Evolutionary conservation across 768 basidiomycete species (phyloP), one percentile per base, ranked within the genome.

Genomic region (Pulveroboletus ravenelii): DNA sequence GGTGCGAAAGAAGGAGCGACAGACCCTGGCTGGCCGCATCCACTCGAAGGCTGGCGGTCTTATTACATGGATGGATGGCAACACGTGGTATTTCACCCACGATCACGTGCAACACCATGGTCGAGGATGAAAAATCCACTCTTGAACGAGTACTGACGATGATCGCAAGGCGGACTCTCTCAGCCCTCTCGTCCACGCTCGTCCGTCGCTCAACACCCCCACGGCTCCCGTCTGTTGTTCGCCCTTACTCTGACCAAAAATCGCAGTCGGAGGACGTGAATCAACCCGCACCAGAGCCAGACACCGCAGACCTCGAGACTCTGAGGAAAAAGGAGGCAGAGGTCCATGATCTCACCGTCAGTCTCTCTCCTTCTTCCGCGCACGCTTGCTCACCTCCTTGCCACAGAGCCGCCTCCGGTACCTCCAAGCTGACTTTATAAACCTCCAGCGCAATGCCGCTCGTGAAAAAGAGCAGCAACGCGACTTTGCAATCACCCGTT

Each of bases 391-490:
- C 42, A 57, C 30, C 37, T 12, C 34, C 3, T 23, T n/a, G 6
- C 50, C 35, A 17, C 68, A 96, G 95, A 78, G 84, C 66, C 89
- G 93, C 55, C 77, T 96, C 60, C 85, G 88, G 41, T 96, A 97
- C 66, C 77, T 90, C 51, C 87, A 93, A 65, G 96, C 96, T 60
- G 96, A 99, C 73, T 93, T 93, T 71, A 73, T 95, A 39, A 99
- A 98, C 70, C 78, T 96, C 39, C 93, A 94, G 65, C 88, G 93
- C 48, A 92, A 93, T 62, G 80, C 93, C 47, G 85, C 85, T 27
- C 80, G 88, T 53, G 96, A 98, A 72, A 92, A 89, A 74, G 84
- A 89, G 64, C 90, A 93, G 68, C 89, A 92, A 30, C 83, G 85
- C 51, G 92, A 96, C 69, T 97, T 87, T 71, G 94, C 93, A 51